Percentiles rank a stretch among this genome's conserved stretches.
phyloP scores from a whole-genome alignment of 2,329 filamentous ascomycete species.

The Grosmannia clavigera region DNA sequence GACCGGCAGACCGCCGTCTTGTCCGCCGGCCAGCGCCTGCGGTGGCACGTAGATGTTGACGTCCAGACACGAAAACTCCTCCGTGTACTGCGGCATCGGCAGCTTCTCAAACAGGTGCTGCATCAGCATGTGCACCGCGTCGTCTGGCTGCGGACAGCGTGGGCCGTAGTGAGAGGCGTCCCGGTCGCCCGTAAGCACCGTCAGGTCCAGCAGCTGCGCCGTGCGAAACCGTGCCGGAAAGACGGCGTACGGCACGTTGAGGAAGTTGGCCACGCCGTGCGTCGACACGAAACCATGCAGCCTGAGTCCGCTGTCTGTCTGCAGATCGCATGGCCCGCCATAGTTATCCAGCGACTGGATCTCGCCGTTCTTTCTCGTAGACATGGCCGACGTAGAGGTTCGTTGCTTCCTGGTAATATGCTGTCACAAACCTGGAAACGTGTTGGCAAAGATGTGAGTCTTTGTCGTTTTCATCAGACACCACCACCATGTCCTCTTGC shows the following conservation, averaged over 20 bases:
- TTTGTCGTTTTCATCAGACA: too few species aligned
- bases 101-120: slow-evolving; percentile 5
- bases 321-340: not conserved
- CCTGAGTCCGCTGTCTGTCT: not conserved
- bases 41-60: slow-evolving; percentile 4
- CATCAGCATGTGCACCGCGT: slow-evolving; percentile 4
- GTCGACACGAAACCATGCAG: slow-evolving; percentile 5
- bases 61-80: slow-evolving; percentile 5
- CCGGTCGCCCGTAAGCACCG: not conserved
- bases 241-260: slow-evolving; percentile 4
- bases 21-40: not conserved
- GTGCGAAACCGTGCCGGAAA: slow-evolving; percentile 7
- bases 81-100: slow-evolving; percentile 1
- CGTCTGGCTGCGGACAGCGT: slow-evolving; percentile 6
- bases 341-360: not conserved
- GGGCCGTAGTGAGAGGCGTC: slow-evolving; percentile 6
- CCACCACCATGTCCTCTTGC: too few species aligned
- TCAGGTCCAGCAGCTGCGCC: not conserved
- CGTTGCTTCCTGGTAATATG: not conserved
- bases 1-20: slow-evolving; percentile 1
- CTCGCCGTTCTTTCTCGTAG: not conserved
- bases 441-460: not conserved
- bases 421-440: not conserved
- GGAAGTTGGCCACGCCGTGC: slow-evolving; percentile 8
- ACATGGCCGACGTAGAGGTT: not conserved